Conservation (phyloP, 2,329 filamentous ascomycete species). For the Stagonosporopsis cucurbitacearum region DNA sequence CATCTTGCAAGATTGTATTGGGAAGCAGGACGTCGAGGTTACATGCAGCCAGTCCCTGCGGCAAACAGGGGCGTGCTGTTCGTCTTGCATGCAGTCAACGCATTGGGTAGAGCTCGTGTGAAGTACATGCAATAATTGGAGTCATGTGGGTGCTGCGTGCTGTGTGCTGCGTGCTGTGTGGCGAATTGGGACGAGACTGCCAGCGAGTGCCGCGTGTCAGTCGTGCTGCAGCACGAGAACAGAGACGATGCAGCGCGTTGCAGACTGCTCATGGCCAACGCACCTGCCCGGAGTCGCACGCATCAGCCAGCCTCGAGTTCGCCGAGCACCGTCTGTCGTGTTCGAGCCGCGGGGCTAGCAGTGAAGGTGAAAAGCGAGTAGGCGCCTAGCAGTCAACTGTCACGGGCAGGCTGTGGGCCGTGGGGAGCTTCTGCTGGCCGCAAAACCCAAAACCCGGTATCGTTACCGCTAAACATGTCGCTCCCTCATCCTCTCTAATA, state of each 20-base stretch:
- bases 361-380: conserved; percentile 8
- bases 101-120: neutral
- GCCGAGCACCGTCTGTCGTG: neutral
- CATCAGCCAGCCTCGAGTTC: neutral
- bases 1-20: conserved; percentile 4
- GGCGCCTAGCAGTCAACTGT: neutral
- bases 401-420: neutral
- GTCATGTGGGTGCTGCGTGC: no score
- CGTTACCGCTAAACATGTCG: conserved; percentile 14
- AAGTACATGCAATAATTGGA: neutral
- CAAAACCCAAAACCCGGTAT: conserved; percentile 2
- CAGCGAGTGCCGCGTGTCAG: neutral
- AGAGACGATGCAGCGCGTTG: neutral
- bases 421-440: neutral
- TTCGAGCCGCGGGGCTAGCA: conserved; percentile 6
- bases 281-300: neutral
- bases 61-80: neutral
- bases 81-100: neutral
- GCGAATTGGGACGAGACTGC: neutral
- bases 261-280: neutral
- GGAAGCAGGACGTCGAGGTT: conserved; percentile 2
- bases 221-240: neutral
- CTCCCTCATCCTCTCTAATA: conserved; percentile 19
- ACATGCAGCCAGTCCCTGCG: conserved; percentile 16
- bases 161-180: no score